A percentile compares a stretch with the other conserved stretches of the same genome.
phyloP scores from a whole-genome alignment of 768 basidiomycete species.

The Agrocybe praecox region DNA sequence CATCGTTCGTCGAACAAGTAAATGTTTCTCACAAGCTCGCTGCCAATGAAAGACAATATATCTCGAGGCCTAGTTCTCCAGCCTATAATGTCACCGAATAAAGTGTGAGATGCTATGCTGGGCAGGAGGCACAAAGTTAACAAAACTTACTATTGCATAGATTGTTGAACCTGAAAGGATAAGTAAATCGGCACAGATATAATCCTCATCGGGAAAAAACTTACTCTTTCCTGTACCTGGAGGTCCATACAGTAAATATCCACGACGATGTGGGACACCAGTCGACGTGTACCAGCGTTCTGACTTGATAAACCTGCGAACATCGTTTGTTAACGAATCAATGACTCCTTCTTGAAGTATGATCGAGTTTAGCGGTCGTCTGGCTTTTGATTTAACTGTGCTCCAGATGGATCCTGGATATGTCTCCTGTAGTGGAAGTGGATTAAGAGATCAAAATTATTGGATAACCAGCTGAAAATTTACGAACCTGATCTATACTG shows the following conservation, averaged over 20 bases:
- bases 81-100: constrained; percentile 11
- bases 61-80: constrained; percentile 77
- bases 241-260: constrained; percentile 59
- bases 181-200: constrained; percentile 18
- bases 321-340: constrained; percentile 49
- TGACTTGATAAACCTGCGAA: constrained; percentile 51
- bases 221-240: constrained; percentile 71
- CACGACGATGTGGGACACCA: constrained; percentile 60
- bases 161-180: constrained; percentile 44
- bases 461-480: not conserved
- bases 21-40: constrained; percentile 41
- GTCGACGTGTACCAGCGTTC: constrained; percentile 61
- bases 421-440: no score
- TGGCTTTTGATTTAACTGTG: constrained; percentile 47
- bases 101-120: not conserved
- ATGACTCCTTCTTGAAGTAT: constrained; percentile 50
- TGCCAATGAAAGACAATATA: constrained; percentile 64
- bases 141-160: constrained; percentile 65
- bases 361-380: constrained; percentile 54
- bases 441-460: not conserved
- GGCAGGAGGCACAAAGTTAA: constrained; percentile 13
- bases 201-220: constrained; percentile 11
- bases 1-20: not conserved
- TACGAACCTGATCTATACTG: constrained; percentile 29
- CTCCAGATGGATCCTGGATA: constrained; percentile 31